Base-by-base conservation (phyloP, 352 stramenopile genomes). In the Elongisporangium anandrum region DNA sequence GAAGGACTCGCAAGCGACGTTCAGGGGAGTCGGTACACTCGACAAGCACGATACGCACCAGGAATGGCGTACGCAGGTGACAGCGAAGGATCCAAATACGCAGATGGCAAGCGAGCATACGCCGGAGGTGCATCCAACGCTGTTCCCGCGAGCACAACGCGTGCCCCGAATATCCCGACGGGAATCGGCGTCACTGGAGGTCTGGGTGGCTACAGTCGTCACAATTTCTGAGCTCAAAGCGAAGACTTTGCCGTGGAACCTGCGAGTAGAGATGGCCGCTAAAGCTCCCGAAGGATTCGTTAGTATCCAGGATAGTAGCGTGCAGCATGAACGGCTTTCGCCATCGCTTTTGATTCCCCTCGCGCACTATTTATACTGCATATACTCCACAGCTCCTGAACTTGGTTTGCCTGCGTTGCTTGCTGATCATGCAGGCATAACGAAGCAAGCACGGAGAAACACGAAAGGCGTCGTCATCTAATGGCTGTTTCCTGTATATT, bases 1-100 rank as follows among this genome's bases (percentile, higher is more conserved):
- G 73, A 65, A 20, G 75, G 70, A 23, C 41, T 82, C 45, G 69
- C 57, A 2, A 68, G 59, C 23, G 80, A 86, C 41, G 63, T 69
- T 1, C 73, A 78, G 50, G 79, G 81, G 20, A 93, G 79, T 70
- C 77, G 85, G 38, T 95, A 95, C 66, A 85, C 80, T 16, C 72
- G 83, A 10, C 81, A 92, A 79, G 81, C 85, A 57, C 72, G 84
- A 56, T 92, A 95, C 56, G 83, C 78, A 0, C 83, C 85, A 15
- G 81, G 84, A 7, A 79, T 92, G 70, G 34, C 63, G 2, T 79
- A 82, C 26, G 57, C 70, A 41, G 69, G 73, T 19, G 80, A 90
- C 51, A 70, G 78, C 26, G 79, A 88, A 15, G 65, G 65, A 47
- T 63, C 66, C 13, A 88, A 80, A 49, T 90, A 87, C 61, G 89